phyloP scores from a whole-genome alignment of 768 basidiomycete genomes.

The Strobilomyces confusus region DNA sequence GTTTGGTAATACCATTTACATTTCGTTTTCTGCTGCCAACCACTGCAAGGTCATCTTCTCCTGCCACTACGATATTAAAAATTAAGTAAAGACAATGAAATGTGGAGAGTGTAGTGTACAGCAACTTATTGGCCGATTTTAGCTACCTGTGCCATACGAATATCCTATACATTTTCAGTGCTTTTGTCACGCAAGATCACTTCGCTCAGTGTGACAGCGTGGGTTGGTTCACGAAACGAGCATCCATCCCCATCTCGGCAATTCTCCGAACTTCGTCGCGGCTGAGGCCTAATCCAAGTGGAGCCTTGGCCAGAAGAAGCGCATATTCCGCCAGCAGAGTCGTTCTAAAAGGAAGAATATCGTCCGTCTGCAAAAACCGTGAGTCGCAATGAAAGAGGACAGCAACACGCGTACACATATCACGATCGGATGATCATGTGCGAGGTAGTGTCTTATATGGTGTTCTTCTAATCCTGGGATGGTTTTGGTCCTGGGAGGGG shows the following conservation, averaged over 20 bases:
- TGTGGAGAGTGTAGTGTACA: too few relatives aligned
- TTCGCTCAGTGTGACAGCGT: too few relatives aligned
- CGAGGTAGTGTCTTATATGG: constrained; percentile 67
- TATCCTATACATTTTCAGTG: too few relatives aligned
- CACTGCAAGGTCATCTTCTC: too few relatives aligned
- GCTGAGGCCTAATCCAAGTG: constrained; percentile 65
- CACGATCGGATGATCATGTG: constrained; percentile 59
- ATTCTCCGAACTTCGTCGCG: constrained; percentile 53
- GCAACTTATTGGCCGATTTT: too few relatives aligned
- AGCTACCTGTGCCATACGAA: too few relatives aligned
- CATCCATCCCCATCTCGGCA: constrained; percentile 58
- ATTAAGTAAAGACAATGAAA: too few relatives aligned
- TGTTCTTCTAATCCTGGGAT: constrained; percentile 61
- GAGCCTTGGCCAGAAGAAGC: constrained; percentile 66
- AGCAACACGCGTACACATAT: constrained; percentile 58
- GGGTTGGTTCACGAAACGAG: constrained; percentile 25
- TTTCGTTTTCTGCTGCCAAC: too few relatives aligned
- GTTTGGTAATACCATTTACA: too few relatives aligned
- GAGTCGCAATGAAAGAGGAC: not conserved
- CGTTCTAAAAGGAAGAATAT: constrained; percentile 73
- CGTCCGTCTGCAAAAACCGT: constrained; percentile 61
- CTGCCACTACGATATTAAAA: too few relatives aligned
- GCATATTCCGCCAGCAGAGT: constrained; percentile 50
- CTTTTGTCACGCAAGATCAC: too few relatives aligned
- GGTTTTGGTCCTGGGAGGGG: constrained; percentile 58